Percentiles rank a stretch among this genome's conserved stretches.
Conservation (phyloP, 73 alveolate genomes). For the Symbiodinium natans region DNA sequence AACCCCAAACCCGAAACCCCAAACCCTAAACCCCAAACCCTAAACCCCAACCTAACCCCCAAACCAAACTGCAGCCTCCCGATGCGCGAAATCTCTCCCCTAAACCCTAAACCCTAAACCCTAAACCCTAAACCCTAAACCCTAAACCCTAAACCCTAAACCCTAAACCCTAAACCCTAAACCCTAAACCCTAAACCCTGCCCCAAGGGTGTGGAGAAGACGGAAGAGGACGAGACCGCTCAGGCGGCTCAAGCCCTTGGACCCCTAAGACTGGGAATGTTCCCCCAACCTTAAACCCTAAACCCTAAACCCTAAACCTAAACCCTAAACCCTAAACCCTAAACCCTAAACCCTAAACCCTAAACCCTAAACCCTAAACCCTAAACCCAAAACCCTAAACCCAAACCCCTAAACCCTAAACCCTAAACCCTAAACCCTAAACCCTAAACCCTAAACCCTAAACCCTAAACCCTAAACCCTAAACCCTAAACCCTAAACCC, state of each 20-base stretch:
- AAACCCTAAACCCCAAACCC: too few relatives aligned
- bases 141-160: background rate
- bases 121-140: too few relatives aligned
- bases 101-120: too few relatives aligned
- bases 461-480: background rate
- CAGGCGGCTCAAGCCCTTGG: background rate
- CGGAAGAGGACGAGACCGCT: background rate
- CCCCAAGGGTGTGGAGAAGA: background rate
- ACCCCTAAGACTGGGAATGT: too few relatives aligned
- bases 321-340: background rate
- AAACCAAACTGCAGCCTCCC: too few relatives aligned
- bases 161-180: background rate
- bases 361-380: conserved; percentile 3
- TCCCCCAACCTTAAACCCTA: background rate
- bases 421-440: background rate
- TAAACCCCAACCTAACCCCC: too few relatives aligned
- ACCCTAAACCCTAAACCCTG: background rate
- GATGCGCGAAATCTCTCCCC: too few relatives aligned
- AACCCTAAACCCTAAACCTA: background rate
- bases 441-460: background rate
- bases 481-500: too few relatives aligned
- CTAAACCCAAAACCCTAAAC: background rate
- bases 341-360: background rate
- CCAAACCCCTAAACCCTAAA: background rate
- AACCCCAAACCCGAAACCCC: too few relatives aligned